Evolutionary conservation across 2,329 filamentous ascomycete species (phyloP), one percentile per base, ranked within the genome.

Genomic region (Dactylellina cionopaga): DNA sequence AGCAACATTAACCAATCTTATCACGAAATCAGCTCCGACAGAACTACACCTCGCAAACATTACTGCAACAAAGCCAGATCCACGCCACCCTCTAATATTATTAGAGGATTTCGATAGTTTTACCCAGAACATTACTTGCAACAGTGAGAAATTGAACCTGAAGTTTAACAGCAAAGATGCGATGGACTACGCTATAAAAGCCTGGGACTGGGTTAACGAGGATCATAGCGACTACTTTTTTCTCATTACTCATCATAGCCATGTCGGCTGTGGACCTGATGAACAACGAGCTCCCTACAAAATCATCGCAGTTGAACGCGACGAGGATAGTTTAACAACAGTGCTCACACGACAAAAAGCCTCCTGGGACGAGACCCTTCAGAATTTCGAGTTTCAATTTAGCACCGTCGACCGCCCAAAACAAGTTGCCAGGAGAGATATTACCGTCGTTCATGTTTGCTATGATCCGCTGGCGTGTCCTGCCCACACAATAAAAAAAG

Each of bases 161-260:
- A 15, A 58, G 19, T 66, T 66, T 33, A 10, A 41, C 1, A 37
- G 29, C 15, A 58, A 43, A 15, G 35, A 56, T 17, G 41, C 25
- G 6, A 49, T 66, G 51, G 17, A 19, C 5, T 66, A 66, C 7
- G 62, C 62, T n/a, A 17, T 41, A n/a, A 56, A 49, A 24, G 27
- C 56, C 24, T 66, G 62, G 62, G 43, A 66, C n/a, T 66, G 62
- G 62, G 51, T 66, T 11, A 58, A 66, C 25, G 7, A 39, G 5
- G 25, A 66, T 6, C 10, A 56, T 3, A 15, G 35, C 2, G 43
- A 56, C n/a, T 47, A 49, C 15, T 66, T 66, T 19, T 66, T 55
- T 17, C 33, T 66, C 1, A 24, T 66, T 22, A 58, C 62, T 7
- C 41, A 58, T 7, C 62, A 58, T 13, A 51, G 49, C 24, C 51